These are phyloP conservation scores for Stipa capillata DNA, from an alignment of 176 grass and related monocot species.

Conservation along the genomic window DNA sequence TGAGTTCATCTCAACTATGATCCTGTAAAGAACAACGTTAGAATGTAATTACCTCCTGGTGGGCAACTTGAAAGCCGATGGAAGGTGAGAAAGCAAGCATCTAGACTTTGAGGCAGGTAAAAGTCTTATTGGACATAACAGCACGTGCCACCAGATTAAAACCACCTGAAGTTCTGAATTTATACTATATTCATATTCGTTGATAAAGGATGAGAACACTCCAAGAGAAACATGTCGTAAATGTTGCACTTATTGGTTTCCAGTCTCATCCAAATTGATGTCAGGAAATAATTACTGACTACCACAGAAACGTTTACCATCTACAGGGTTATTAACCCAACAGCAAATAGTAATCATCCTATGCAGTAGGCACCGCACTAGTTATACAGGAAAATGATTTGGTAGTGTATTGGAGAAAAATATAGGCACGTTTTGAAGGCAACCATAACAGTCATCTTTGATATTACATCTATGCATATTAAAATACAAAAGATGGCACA, in stretches of 20 bases:
- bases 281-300: neutral
- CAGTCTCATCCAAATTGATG: neutral
- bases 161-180: neutral
- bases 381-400: too few species aligned
- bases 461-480: neutral
- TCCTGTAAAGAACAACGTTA: neutral
- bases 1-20: neutral
- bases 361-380: too few species aligned
- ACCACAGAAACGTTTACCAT: too few species aligned
- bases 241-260: neutral
- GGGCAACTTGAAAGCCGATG: constrained; percentile 32
- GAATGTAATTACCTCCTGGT: constrained; percentile 12
- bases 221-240: neutral
- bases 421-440: neutral
- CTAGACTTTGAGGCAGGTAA: neutral
- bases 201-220: neutral
- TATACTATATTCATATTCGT: neutral
- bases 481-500: too few species aligned
- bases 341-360: neutral
- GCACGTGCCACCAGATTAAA: neutral
- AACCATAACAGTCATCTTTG: neutral
- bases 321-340: too few species aligned
- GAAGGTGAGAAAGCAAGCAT: constrained; percentile 57
- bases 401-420: neutral
- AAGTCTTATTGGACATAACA: neutral